phyloP scores from a whole-genome alignment of 139 green algal species.

The Nannochloris sp. region DNA sequence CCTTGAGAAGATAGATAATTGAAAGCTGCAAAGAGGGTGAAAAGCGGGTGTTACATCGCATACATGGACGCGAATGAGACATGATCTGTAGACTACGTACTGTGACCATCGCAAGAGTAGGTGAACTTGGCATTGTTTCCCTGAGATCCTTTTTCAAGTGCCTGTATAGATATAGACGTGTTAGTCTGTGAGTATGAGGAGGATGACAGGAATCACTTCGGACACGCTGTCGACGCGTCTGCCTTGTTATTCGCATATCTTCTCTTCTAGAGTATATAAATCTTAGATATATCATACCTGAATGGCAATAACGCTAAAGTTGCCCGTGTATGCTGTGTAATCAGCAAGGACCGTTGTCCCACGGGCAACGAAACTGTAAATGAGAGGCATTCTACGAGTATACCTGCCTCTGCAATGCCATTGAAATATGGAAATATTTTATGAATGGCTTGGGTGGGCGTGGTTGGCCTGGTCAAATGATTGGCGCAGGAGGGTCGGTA shows the following conservation, averaged over 20 bases:
- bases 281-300: constrained; percentile 30
- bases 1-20: constrained; percentile 36
- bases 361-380: constrained; percentile 73
- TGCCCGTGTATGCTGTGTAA: constrained; percentile 82
- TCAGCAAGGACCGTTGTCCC: constrained; percentile 73
- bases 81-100: constrained; percentile 6
- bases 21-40: constrained; percentile 20
- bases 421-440: too few relatives aligned
- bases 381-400: constrained; percentile 51
- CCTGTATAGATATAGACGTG: constrained; percentile 10
- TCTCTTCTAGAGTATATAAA: constrained; percentile 55
- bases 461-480: too few relatives aligned
- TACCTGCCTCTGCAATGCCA: not conserved
- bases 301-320: constrained; percentile 84
- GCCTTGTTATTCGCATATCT: not conserved
- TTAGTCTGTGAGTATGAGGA: not conserved
- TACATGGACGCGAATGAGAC: not conserved
- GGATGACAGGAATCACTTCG: not conserved
- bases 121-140: constrained; percentile 50
- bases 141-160: constrained; percentile 41
- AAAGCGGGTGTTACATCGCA: not conserved
- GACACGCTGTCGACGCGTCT: not conserved
- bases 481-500: too few relatives aligned
- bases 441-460: too few relatives aligned
- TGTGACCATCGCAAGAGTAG: constrained; percentile 43